Base-by-base conservation (phyloP, 495 filamentous ascomycete species). In the Ramalina intermedia region DNA sequence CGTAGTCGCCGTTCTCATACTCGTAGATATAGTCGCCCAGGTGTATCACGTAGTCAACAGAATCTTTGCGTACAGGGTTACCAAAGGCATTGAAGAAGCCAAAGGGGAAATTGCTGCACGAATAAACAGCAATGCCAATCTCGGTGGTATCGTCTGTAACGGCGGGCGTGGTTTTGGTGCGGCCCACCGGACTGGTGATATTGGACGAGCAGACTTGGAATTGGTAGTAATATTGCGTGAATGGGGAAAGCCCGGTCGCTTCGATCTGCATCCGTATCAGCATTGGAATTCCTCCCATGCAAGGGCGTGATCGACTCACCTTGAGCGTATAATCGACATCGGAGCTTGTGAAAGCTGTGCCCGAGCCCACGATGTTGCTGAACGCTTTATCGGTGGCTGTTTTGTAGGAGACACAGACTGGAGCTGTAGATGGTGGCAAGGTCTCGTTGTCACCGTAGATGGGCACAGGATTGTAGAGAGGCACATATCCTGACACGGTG, bases 1-100 rank as follows among this genome's bases (percentile, higher is more conserved):
- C 77, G 52, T 79, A 79, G 12, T 72, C 65, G 13, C 71, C 72
- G 23, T 76, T 69, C n/a, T 56, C 62, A 40, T 76, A 78, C 55
- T 85, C 79, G 57, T 85, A 83, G 55, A 83, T 82, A 56, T 83
- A 84, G 57, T 85, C 81, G 14, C 79, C 79, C 4, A 82, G 67
- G 55, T 80, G 76, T 42, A 82, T 50, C 0, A 82, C 72, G 58
- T 78, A 84, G 58, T 85, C 79, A 5, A 81, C 75, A n/a, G 74
- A 75, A 49, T 84, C 79, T 55, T 84, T 84, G 41, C 79, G 71
- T 4, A 69, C 81, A 5, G 74, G 63, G 52, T 84, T 84, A 20
- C 78, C 78, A 58, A 69, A 84, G 4, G 76, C 52, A 37, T 46
- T 20, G 43, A 51, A 50, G 16, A 27, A 46, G 21, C 78, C 79